Percentiles rank a stretch among this genome's conserved stretches.
Evolutionary conservation across 2,329 filamentous ascomycete genomes (phyloP).

Genomic region (Remersonia thermophila): DNA sequence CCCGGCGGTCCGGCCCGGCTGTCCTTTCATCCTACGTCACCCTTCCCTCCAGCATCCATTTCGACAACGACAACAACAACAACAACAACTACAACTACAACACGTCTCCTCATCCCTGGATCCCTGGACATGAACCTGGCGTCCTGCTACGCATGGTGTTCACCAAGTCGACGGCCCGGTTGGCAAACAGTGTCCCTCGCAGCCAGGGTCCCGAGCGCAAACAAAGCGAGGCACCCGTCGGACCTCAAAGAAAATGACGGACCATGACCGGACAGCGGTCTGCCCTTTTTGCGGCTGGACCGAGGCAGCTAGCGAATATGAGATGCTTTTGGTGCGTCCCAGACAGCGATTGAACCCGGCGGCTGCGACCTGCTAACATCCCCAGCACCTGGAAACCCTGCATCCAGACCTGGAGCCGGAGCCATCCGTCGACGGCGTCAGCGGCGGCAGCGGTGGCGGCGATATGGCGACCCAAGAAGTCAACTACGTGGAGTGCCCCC

Average conservation of each 20-base stretch:
- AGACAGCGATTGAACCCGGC: not conserved
- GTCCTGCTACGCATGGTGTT: too few species aligned
- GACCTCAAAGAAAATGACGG: conserved; percentile 4
- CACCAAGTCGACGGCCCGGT: too few species aligned
- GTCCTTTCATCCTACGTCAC: too few species aligned
- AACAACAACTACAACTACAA: too few species aligned
- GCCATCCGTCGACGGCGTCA: conserved; percentile 7
- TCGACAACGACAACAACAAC: too few species aligned
- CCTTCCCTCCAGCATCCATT: too few species aligned
- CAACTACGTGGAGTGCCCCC: conserved; percentile 39
- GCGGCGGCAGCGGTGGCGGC: conserved; percentile 9
- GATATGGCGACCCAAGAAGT: conserved; percentile 23
- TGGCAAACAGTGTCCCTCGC: too few species aligned
- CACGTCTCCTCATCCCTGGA: too few species aligned
- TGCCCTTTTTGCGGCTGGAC: conserved; percentile 28
- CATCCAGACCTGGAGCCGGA: conserved; percentile 16
- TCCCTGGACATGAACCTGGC: too few species aligned
- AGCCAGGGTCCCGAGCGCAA: too few species aligned
- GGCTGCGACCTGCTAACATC: not conserved
- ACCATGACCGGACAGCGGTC: conserved; percentile 3
- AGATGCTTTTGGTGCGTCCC: conserved; percentile 24
- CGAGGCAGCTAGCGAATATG: conserved; percentile 21
- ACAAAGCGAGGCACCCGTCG: too few species aligned
- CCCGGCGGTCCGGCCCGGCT: too few species aligned
- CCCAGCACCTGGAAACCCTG: conserved; percentile 20